These are phyloP conservation scores for Camelina laxa DNA, from an alignment of 345 rosid genomes.

Conservation along the genomic window DNA sequence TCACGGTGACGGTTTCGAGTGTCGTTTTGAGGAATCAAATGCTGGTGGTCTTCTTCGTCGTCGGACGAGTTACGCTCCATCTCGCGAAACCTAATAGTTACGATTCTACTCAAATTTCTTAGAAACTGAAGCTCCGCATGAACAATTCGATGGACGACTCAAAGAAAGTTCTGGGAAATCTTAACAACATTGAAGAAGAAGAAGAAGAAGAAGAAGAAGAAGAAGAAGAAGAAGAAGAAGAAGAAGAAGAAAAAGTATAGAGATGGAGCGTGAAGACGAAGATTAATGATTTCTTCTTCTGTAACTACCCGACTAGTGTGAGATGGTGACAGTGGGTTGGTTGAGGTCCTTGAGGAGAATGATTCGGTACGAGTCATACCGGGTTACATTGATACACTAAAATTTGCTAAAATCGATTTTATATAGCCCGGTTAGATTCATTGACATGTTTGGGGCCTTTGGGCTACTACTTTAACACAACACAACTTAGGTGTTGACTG, in stretches of 20 bases:
- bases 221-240: not conserved
- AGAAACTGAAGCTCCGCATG: not conserved
- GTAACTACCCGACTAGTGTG: constrained; percentile 11
- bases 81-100: not conserved
- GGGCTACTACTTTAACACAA: no score
- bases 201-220: not conserved
- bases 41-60: constrained; percentile 75
- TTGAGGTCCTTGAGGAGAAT: constrained; percentile 27
- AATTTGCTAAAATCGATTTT: no score
- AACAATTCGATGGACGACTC: not conserved
- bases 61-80: constrained; percentile 78
- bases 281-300: constrained; percentile 15
- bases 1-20: constrained; percentile 37
- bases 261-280: constrained; percentile 25
- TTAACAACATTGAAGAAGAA: constrained; percentile 1
- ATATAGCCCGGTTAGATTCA: no score
- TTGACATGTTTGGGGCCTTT: no score
- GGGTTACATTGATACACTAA: not conserved
- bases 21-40: constrained; percentile 66
- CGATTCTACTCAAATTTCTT: not conserved
- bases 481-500: no score
- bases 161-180: not conserved
- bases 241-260: not conserved
- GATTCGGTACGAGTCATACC: not conserved
- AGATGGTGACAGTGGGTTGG: constrained; percentile 29